Percentiles rank a stretch among this genome's conserved stretches.
Evolutionary conservation across 768 basidiomycete genomes (phyloP).

Genomic region (Aureoboletus auriporus): DNA sequence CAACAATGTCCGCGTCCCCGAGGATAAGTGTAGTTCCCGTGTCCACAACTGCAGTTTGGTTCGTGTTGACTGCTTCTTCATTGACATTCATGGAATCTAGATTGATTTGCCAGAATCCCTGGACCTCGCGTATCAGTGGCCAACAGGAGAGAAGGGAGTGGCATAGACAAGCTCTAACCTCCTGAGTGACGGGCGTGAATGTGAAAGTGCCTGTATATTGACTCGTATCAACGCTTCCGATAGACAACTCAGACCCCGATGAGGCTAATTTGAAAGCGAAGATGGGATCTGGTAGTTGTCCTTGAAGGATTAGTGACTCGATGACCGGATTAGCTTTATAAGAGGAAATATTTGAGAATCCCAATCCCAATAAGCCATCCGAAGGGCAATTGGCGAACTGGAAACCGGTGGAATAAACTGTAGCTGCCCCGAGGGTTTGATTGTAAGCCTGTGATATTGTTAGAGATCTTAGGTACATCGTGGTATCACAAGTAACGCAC

Average conservation of each 20-base stretch:
- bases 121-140: background rate
- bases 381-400: conserved; percentile 11
- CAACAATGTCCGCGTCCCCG: conserved; percentile 35
- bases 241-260: conserved; percentile 31
- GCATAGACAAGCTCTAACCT: conserved; percentile 17
- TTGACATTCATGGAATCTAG: conserved; percentile 21
- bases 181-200: conserved; percentile 30
- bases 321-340: conserved; percentile 36
- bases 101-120: conserved; percentile 24
- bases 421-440: conserved; percentile 23
- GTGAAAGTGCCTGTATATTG: conserved; percentile 38
- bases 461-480: background rate
- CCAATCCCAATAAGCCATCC: conserved; percentile 41
- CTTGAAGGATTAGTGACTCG: conserved; percentile 40
- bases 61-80: conserved; percentile 6
- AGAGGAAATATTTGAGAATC: conserved; percentile 34
- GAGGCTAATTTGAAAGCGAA: conserved; percentile 40
- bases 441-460: conserved; percentile 19
- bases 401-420: conserved; percentile 15
- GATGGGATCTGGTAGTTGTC: conserved; percentile 26
- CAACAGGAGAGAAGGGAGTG: background rate
- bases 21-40: conserved; percentile 46
- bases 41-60: conserved; percentile 38
- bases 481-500: conserved; percentile 5
- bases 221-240: conserved; percentile 40